Base-by-base conservation (phyloP, 768 basidiomycete genomes). In the Mycena filopes region DNA sequence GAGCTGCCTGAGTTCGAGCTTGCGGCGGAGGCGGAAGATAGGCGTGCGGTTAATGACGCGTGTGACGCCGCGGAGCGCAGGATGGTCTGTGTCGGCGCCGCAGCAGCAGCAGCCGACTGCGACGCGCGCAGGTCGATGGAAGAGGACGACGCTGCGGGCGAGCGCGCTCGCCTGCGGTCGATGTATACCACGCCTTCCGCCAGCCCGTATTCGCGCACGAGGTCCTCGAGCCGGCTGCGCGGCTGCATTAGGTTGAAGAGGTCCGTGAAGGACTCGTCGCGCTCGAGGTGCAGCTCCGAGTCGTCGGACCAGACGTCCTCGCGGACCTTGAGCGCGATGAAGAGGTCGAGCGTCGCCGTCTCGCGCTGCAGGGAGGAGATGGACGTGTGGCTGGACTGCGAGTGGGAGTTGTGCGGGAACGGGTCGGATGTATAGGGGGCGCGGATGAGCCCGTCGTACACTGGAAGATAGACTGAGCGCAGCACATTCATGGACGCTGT, bases 401-500 rank as follows among this genome's bases (percentile, higher is more conserved):
- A 48, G 60, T 72, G 16, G 36, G 74, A 61, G 58, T n/a, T n/a
- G n/a, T 81, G 75, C 0, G 92, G 92, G 77, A 94, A 95, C 0
- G 93, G 92, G 71, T 95, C 92, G 55, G 89, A 90, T 9, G 89
- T 81, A 76, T 94, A 94, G 0, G 91, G 90, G 0, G 81, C 72
- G 25, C 88, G 86, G 62, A 95, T 82, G 46, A 89, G 83, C n/a
- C 81, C 77, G n/a, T 78, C 76, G 72, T 95, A 95, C 1, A 84
- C 78, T 7, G 87, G 85, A 46, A 95, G 80, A 75, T 93, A 94
- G 0, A 87, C 86, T 0, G 90, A 91, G 42, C 94, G 86, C 5
- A 95, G 82, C 62, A 94, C 85, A 70, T 94, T 88, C 92, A 93
- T 94, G 75, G 86, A 92, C 12, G 92, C 90, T 89, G 49, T 26